Evolutionary conservation across 495 filamentous ascomycete species (phyloP).

Genomic region (Friedmanniomyces simplex): DNA sequence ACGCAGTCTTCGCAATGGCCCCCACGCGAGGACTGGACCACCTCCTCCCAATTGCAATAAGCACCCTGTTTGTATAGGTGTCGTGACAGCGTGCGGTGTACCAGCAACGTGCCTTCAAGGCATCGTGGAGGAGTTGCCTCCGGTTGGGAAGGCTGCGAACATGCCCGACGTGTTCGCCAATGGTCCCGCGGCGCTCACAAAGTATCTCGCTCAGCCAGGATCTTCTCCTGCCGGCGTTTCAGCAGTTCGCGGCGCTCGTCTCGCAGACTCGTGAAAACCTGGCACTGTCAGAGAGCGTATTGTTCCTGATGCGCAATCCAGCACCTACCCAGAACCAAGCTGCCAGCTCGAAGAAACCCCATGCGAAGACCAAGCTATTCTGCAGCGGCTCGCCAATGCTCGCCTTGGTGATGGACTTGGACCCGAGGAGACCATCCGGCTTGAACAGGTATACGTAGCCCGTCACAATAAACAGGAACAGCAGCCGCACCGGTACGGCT

Average conservation of each 20-base stretch:
- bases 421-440: slow-evolving; percentile 33
- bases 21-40: no score
- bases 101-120: no score
- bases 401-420: slow-evolving; percentile 22
- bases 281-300: background rate
- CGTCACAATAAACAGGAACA: slow-evolving; percentile 53
- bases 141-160: no score
- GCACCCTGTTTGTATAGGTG: no score
- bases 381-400: slow-evolving; percentile 50
- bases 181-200: background rate
- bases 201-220: slow-evolving; percentile 7
- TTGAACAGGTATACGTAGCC: slow-evolving; percentile 59
- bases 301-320: background rate
- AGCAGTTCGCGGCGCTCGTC: slow-evolving; percentile 16
- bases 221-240: slow-evolving; percentile 6
- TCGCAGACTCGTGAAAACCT: slow-evolving; percentile 21
- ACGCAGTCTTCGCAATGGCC: no score
- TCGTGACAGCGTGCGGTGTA: no score
- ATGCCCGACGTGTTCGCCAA: background rate
- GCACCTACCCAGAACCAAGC: slow-evolving; percentile 73
- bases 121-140: no score
- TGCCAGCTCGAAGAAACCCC: slow-evolving; percentile 72
- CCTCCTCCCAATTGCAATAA: no score
- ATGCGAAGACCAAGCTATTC: slow-evolving; percentile 73
- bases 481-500: slow-evolving; percentile 50